Conservation (phyloP, 306 rosid species). For the Datisca glomerata region DNA sequence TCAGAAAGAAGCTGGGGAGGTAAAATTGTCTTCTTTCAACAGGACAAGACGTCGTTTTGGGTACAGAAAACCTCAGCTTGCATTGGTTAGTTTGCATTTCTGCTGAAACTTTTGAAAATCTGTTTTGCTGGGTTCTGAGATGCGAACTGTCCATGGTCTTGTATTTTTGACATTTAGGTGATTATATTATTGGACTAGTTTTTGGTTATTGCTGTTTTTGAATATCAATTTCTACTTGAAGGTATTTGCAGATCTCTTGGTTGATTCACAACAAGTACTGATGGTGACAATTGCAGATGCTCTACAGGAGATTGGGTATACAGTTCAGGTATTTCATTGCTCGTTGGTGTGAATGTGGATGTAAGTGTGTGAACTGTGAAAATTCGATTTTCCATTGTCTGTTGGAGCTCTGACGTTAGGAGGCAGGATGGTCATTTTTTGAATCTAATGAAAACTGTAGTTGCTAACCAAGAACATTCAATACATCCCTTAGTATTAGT, state of each 20-base stretch:
- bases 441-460: too few relatives aligned
- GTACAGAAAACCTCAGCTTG: slow-evolving; percentile 80
- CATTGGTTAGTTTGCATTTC: slow-evolving; percentile 49
- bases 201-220: neutral
- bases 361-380: neutral
- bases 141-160: neutral
- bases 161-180: too few relatives aligned
- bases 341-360: neutral
- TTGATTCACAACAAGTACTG: slow-evolving; percentile 71
- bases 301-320: slow-evolving; percentile 72
- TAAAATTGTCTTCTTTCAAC: slow-evolving; percentile 27
- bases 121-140: neutral
- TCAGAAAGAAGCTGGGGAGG: slow-evolving; percentile 26
- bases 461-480: too few relatives aligned
- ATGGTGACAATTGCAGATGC: slow-evolving; percentile 75
- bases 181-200: too few relatives aligned
- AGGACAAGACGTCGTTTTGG: slow-evolving; percentile 36
- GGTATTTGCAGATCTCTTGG: slow-evolving; percentile 73
- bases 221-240: slow-evolving; percentile 17
- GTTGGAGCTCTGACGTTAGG: too few relatives aligned
- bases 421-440: too few relatives aligned
- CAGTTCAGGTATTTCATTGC: slow-evolving; percentile 40
- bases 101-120: too few relatives aligned
- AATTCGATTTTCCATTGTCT: too few relatives aligned
- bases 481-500: too few relatives aligned